Evolutionary conservation across 169 alveolate genomes (phyloP).

Genomic region (Cryptosporidium sp.): DNA sequence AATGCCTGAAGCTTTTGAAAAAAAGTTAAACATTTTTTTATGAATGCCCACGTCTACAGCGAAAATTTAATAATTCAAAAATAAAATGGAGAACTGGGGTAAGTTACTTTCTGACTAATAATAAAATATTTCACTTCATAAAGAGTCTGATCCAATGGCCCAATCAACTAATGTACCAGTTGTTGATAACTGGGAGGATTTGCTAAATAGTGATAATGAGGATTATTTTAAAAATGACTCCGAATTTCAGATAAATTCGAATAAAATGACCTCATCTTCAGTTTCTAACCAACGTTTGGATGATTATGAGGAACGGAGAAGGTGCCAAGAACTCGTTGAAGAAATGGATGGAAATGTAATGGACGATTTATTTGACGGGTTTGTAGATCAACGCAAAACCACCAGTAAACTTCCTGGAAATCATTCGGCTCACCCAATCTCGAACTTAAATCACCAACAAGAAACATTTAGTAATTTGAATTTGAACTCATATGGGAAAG

Average conservation of each 20-base stretch:
- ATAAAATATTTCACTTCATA: neutral
- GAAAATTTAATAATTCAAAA: neutral
- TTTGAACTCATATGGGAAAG: slow-evolving; percentile 55
- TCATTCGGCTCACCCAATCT: neutral
- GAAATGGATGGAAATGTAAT: slow-evolving; percentile 71
- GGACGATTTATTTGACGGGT: slow-evolving; percentile 73
- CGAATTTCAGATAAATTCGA: neutral
- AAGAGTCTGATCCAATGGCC: neutral
- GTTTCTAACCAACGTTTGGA: no score
- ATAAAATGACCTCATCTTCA: neutral
- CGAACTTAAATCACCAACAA: slow-evolving; percentile 9
- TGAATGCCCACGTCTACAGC: slow-evolving; percentile 24
- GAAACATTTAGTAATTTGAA: slow-evolving; percentile 36
- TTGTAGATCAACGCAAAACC: neutral
- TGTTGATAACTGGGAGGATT: slow-evolving; percentile 75
- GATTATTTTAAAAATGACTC: neutral
- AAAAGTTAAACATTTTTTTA: no score
- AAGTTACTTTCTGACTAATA: neutral
- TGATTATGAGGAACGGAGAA: slow-evolving; percentile 24
- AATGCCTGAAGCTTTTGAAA: neutral
- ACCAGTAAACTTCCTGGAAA: neutral
- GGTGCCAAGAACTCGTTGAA: slow-evolving; percentile 61
- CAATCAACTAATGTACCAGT: slow-evolving; percentile 28
- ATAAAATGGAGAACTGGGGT: slow-evolving; percentile 24
- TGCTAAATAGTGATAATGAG: slow-evolving; percentile 54